Evolutionary conservation across 306 rosid genomes (phyloP), one percentile per base, ranked within the genome.

Genomic region (Ceratonia siliqua): DNA sequence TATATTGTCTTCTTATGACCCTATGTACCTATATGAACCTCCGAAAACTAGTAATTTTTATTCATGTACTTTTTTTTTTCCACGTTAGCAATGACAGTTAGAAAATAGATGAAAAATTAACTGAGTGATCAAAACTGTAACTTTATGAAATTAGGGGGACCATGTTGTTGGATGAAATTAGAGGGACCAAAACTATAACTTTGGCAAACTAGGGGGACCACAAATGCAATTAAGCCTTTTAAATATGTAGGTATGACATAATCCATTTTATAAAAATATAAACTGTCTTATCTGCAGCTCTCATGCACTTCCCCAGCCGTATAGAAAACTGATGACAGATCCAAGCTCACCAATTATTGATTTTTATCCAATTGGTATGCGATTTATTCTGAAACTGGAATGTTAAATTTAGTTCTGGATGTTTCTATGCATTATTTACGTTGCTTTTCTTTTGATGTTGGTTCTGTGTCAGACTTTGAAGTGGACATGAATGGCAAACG

Each of bases 401-500:
- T 53, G 11, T 65, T 21, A 24, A 63, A 30, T 5, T 22, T 61
- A 21, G 11, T 70, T 62, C 32, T 43, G 20, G 39, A 62, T 50
- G 5, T 32, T 74, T 63, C 56, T 58, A 15, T 56, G 50, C 41
- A 5, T 63, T 36, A 11, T 59, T 30, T 62, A 36, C 28, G 30
- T 54, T 45, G 8, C 57, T 73, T 48, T 41, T 32, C 58, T 65
- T 54, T 61, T 78, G 58, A 82, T 71, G 32, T 79, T 69, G 36
- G 27, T 66, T 52, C 12, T 35, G n/a, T 82, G 18, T 25, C 98
- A 92, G 99, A 95, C 70, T 95, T 95, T 82, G 98, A 95, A 62
- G 99, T 95, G 81, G 99, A 95, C 86, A 95, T 95, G 99, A 95
- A 92, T 79, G 99, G 99, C 12, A 95, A 92, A 87, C 96, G 99